phyloP scores from a whole-genome alignment of 768 basidiomycete species.

The Pleurotus citrinopileatus region DNA sequence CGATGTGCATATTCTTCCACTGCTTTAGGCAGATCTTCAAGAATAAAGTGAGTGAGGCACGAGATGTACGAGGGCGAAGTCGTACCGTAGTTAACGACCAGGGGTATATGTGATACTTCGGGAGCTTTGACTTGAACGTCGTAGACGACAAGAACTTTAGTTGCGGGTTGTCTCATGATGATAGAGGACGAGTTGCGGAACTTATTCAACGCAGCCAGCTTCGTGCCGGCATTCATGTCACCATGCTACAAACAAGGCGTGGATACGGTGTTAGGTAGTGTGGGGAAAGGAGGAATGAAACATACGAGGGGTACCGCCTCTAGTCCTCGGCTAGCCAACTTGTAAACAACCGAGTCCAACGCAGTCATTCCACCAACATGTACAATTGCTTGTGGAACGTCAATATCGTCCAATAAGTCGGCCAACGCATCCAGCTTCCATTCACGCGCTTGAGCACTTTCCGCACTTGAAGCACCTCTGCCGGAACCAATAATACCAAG shows the following conservation, averaged over 20 bases:
- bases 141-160: constrained; percentile 86
- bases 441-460: constrained; percentile 83
- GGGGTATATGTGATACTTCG: constrained; percentile 86
- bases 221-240: constrained; percentile 87
- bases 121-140: constrained; percentile 91
- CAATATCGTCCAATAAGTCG: constrained; percentile 87
- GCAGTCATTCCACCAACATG: constrained; percentile 88
- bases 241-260: constrained; percentile 56
- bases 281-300: constrained; percentile 14
- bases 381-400: constrained; percentile 76
- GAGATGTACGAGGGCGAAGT: constrained; percentile 1
- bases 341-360: constrained; percentile 87
- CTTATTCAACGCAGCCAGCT: constrained; percentile 80
- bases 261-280: not conserved
- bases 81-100: constrained; percentile 93
- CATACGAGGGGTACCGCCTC: constrained; percentile 88
- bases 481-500: constrained; percentile 93
- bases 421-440: constrained; percentile 94
- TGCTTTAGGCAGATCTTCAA: constrained; percentile 81
- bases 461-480: constrained; percentile 75
- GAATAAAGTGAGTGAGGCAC: constrained; percentile 10
- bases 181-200: constrained; percentile 61
- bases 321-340: constrained; percentile 78
- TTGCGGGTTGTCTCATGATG: constrained; percentile 61
- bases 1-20: constrained; percentile 98